These are phyloP conservation scores for Ganoderma lingzhi DNA, from an alignment of 1,284 basidiomycete species.

Conservation along the genomic window DNA sequence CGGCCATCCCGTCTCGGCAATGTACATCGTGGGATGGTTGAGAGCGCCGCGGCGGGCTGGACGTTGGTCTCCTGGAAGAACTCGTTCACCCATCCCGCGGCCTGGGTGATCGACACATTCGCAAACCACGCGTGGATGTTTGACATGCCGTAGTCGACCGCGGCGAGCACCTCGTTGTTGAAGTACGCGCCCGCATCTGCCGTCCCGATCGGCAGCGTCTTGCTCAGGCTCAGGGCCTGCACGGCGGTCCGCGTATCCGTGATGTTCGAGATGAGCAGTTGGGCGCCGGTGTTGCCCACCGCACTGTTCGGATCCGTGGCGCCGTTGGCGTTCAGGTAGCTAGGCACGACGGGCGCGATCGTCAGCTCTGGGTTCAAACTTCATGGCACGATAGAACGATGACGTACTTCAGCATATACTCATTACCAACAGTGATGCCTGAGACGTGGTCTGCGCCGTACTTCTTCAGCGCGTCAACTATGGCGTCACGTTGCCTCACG, in stretches of 20 bases:
- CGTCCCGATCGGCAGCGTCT: conserved; percentile 81
- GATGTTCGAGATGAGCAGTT: conserved; percentile 70
- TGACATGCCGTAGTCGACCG: conserved; percentile 78
- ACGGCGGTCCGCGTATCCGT: conserved; percentile 68
- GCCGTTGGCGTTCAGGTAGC: conserved; percentile 60
- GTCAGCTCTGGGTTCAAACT: neutral
- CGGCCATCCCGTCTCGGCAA: conserved; percentile 96
- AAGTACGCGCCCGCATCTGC: conserved; percentile 92
- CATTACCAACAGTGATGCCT: conserved; percentile 86
- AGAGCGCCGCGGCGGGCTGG: conserved; percentile 49
- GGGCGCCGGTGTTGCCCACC: conserved; percentile 62
- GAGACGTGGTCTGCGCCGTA: conserved; percentile 84
- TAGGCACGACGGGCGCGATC: conserved; percentile 36
- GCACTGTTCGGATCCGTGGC: conserved; percentile 57
- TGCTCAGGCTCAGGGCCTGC: conserved; percentile 56
- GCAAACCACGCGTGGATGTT: conserved; percentile 93
- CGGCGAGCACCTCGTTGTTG: conserved; percentile 72
- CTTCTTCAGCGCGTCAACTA: conserved; percentile 74
- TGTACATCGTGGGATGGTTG: conserved; percentile 83
- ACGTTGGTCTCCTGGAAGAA: conserved; percentile 72
- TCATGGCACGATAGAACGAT: neutral
- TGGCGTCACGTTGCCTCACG: conserved; percentile 71
- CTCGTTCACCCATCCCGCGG: conserved; percentile 71
- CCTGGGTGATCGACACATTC: conserved; percentile 71
- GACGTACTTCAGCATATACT: conserved; percentile 82